Evolutionary conservation across 2,329 filamentous ascomycete species (phyloP).

Genomic region (Aspergillus oerlinghausenensis): DNA sequence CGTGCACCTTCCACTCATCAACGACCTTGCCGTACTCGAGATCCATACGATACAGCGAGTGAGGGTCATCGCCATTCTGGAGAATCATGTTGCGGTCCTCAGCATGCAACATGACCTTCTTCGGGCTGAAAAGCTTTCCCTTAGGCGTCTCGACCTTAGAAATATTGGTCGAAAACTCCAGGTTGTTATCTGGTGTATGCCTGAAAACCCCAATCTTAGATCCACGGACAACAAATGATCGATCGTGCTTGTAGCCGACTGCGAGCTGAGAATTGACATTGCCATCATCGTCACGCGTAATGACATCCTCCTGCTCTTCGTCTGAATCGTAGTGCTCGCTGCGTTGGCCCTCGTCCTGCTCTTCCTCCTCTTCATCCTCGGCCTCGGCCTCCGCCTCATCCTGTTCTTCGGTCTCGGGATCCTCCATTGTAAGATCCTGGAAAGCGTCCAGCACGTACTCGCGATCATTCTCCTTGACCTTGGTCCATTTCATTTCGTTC

Average conservation of each 20-base stretch:
- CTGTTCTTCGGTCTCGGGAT: slow-evolving; percentile 56
- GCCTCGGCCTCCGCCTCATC: slow-evolving; percentile 53
- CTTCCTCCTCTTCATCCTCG: slow-evolving; percentile 57
- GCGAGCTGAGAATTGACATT: slow-evolving; percentile 91
- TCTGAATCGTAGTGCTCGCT: slow-evolving; percentile 72
- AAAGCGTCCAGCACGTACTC: slow-evolving; percentile 96
- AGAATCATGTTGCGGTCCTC: slow-evolving; percentile 87
- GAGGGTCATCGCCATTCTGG: slow-evolving; percentile 76
- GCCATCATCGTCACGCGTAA: slow-evolving; percentile 64
- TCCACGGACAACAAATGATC: slow-evolving; percentile 93
- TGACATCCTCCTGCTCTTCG: slow-evolving; percentile 74
- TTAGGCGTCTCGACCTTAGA: slow-evolving; percentile 87
- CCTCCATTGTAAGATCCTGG: slow-evolving; percentile 89
- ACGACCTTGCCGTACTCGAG: slow-evolving; percentile 96
- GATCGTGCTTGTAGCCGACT: slow-evolving; percentile 93
- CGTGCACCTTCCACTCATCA: slow-evolving; percentile 97
- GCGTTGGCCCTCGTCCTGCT: slow-evolving; percentile 58
- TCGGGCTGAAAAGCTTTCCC: slow-evolving; percentile 84
- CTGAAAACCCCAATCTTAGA: slow-evolving; percentile 99
- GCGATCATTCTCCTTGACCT: slow-evolving; percentile 84
- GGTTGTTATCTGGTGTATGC: slow-evolving; percentile 83
- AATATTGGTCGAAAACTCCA: slow-evolving; percentile 96
- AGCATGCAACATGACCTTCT: slow-evolving; percentile 93
- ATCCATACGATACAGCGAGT: slow-evolving; percentile 95
- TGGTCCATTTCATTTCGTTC: slow-evolving; percentile 90